Base-by-base conservation (phyloP, 148 eudicot genomes). In the Rhododendron mucronatum region DNA sequence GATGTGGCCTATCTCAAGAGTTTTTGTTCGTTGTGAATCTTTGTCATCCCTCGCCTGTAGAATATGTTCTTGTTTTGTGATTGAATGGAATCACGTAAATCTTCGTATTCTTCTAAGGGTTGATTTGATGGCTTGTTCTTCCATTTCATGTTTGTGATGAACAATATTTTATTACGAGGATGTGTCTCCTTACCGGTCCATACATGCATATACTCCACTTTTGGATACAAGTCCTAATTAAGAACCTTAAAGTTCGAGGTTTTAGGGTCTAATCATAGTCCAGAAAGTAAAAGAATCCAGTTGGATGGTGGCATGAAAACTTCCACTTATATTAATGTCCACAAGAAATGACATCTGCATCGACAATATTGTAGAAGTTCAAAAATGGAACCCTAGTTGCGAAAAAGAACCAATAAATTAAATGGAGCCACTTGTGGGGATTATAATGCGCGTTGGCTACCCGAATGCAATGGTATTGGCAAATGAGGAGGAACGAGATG, bases 321-420 rank as follows among this genome's bases (percentile, higher is more conserved):
- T 39, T 57, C 35, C 74, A 55, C 16, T 23, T 12, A 37, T 5
- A 4, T 59, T 77, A 10, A 51, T 51, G 75, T 39, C 65, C 80
- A 71, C 45, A 5, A 61, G 83, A 85, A 79, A 85, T 77, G 44
- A 81, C 78, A 79, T 57, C 51, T 33, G 21, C 65, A 78, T 26
- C 63, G 50, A 47, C 81, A 78, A 76, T 18, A 41, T 41, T 41
- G 45, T 6, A 53, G 3, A 48, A 69, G 59, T 26, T 45, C 67
- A 2, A 44, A 41, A 53, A 23, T 15, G 45, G 21, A n/a, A 63
- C 55, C 26, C 4, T 9, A 47, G 57, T 47, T 9, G 26, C 8
- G 12, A 26, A 83, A 45, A 55, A 48, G 30, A 47, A 21, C 9
- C 16, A 5, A 3, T 53, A 63, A 14, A 47, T 39, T 39, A 39